Evolutionary conservation across 352 stramenopile genomes (phyloP), one percentile per base, ranked within the genome.

Genomic region (Globisporangium barbulae): DNA sequence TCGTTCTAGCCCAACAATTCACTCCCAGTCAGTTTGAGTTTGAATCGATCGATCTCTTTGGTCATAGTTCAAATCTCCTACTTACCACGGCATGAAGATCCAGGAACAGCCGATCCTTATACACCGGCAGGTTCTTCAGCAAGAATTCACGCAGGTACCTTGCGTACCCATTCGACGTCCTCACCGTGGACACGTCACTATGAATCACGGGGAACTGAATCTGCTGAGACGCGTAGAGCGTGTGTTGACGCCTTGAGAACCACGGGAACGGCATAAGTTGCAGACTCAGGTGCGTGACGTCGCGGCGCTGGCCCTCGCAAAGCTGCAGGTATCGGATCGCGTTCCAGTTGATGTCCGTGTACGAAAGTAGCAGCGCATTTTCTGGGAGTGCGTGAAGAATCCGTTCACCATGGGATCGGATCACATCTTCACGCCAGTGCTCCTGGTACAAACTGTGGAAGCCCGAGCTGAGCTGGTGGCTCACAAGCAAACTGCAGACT

Each of bases 261-360:
- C 88, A 94, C n/a, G 73, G 78, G 71, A 91, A 95, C 15, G 88
- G 79, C 70, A 95, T 78, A n/a, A 96, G 72, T 63, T 94, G 86
- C 12, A 94, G 70, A 47, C 77, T 93, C 28, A 93, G 47, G 55
- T 89, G 83, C 8, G 67, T 75, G 22, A 95, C 81, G 59, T 94
- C 86, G 10, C 53, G 61, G 4, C 84, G 73, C 22, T 70, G 33
- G 2, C 68, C 55, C 70, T 93, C 84, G 53, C 85, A 94, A 12
- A 60, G 50, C 64, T 89, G 79, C 22, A 93, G 71, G 50, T 92
- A 94, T 25, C 85, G 84, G 15, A 91, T 68, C 15, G 77, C 72
- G 58, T 94, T 96, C 81, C 88, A 93, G 57, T 94, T 83, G 59
- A 94, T 83, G 67, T 94, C 88, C 0, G 81, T 94, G 73, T 90